Percentiles rank a stretch among this genome's conserved stretches.
Evolutionary conservation across 306 rosid genomes (phyloP).

Genomic region (Potentilla sterilis): DNA sequence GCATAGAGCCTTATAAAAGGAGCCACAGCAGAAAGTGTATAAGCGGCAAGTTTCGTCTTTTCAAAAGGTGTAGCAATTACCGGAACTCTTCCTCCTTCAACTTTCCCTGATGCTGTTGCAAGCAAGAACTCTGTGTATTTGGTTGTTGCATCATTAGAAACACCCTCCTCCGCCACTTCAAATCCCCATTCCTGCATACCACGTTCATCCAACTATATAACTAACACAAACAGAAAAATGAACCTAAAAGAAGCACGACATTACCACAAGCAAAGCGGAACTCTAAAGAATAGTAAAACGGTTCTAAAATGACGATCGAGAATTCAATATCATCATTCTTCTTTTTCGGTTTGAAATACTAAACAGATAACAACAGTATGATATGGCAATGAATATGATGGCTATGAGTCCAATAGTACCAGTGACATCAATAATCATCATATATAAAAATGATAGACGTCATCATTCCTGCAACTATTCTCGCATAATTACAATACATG

Average conservation of each 20-base stretch:
- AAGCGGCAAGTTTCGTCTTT: conserved; percentile 29
- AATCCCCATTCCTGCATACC: conserved; percentile 18
- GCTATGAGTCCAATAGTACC: background rate
- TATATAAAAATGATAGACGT: background rate
- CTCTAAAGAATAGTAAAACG: background rate
- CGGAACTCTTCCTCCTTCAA: conserved; percentile 20
- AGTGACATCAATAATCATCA: background rate
- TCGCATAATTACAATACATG: background rate
- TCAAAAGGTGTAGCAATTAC: conserved; percentile 23
- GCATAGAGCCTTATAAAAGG: conserved; percentile 24
- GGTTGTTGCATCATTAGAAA: background rate
- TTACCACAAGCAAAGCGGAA: background rate
- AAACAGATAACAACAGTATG: background rate
- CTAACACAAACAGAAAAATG: background rate
- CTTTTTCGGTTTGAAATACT: background rate
- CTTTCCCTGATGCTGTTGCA: conserved; percentile 27
- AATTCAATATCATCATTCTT: background rate
- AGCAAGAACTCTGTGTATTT: conserved; percentile 25
- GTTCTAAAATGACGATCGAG: background rate
- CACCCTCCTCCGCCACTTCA: background rate
- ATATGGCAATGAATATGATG: background rate
- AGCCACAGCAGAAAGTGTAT: conserved; percentile 25
- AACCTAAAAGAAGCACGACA: background rate
- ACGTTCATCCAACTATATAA: background rate
- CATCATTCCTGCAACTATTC: background rate